A percentile compares a stretch with the other conserved stretches of the same genome.
phyloP scores from a whole-genome alignment of 306 rosid species.

The Coriaria nepalensis region DNA sequence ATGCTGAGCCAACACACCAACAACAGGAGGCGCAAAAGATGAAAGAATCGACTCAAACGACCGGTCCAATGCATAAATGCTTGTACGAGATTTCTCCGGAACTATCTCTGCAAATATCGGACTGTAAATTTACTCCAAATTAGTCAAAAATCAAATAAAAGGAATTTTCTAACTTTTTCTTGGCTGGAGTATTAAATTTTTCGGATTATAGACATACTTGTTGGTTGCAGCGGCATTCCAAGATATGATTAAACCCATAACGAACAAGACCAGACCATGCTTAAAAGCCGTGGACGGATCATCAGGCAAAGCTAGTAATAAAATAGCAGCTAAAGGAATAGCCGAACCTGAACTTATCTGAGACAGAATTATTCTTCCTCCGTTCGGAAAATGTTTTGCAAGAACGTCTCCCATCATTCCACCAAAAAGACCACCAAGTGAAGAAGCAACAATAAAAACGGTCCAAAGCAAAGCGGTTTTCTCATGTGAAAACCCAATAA shows the following conservation, averaged over 20 bases:
- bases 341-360: conserved; percentile 72
- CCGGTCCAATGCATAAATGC: conserved; percentile 68
- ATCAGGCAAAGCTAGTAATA: conserved; percentile 51
- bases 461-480: conserved; percentile 58
- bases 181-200: not conserved
- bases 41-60: conserved; percentile 55
- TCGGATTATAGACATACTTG: conserved; percentile 30
- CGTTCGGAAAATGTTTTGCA: conserved; percentile 45
- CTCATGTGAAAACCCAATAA: conserved; percentile 71
- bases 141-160: not conserved
- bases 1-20: conserved; percentile 64
- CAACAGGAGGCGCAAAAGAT: conserved; percentile 77
- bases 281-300: conserved; percentile 48
- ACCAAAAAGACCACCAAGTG: conserved; percentile 76
- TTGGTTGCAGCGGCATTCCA: conserved; percentile 76
- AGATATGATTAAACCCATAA: conserved; percentile 53
- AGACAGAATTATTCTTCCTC: conserved; percentile 58
- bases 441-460: conserved; percentile 33
- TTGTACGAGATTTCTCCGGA: conserved; percentile 66
- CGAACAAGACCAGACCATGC: conserved; percentile 52
- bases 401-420: conserved; percentile 66
- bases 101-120: conserved; percentile 98
- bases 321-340: conserved; percentile 59
- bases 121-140: conserved; percentile 22
- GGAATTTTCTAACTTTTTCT: not conserved